These are phyloP conservation scores for Phialophora macrospora DNA, from an alignment of 2,329 filamentous ascomycete genomes.

Conservation along the genomic window DNA sequence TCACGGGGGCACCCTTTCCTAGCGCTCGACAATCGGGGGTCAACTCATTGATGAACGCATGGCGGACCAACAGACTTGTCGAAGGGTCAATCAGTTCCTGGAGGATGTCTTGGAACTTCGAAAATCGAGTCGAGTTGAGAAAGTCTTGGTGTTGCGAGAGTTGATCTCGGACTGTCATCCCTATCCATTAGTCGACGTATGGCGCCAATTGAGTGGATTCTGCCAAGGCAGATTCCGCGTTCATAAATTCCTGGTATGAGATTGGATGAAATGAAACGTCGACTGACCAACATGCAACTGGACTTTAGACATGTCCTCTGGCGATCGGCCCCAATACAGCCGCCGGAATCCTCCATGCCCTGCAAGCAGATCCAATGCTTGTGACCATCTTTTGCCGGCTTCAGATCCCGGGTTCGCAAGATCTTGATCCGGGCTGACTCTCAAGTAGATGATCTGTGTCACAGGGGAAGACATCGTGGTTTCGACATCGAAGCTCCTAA, in stretches of 20 bases:
- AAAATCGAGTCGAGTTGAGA: conserved; percentile 38
- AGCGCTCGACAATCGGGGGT: conserved; percentile 36
- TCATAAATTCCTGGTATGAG: neutral
- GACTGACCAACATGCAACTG: conserved; percentile 43
- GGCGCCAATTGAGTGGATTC: neutral
- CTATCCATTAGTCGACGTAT: neutral
- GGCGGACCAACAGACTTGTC: conserved; percentile 23
- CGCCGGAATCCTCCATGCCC: conserved; percentile 39
- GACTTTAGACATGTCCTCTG: conserved; percentile 42
- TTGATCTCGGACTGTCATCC: conserved; percentile 33
- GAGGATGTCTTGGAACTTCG: conserved; percentile 30
- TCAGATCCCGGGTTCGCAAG: conserved; percentile 13
- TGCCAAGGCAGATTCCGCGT: neutral
- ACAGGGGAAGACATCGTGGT: conserved; percentile 7
- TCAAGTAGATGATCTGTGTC: conserved; percentile 28
- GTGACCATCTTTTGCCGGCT: conserved; percentile 38
- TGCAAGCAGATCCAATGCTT: conserved; percentile 36
- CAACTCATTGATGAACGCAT: conserved; percentile 40
- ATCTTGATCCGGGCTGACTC: conserved; percentile 17
- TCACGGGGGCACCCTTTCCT: conserved; percentile 38
- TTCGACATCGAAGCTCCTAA: neutral
- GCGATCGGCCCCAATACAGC: conserved; percentile 43
- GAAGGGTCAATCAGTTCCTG: conserved; percentile 18
- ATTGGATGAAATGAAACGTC: neutral
- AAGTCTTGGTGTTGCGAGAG: conserved; percentile 39